Evolutionary conservation across 306 rosid species (phyloP), one percentile per base, ranked within the genome.

Genomic region (Senna siamea): DNA sequence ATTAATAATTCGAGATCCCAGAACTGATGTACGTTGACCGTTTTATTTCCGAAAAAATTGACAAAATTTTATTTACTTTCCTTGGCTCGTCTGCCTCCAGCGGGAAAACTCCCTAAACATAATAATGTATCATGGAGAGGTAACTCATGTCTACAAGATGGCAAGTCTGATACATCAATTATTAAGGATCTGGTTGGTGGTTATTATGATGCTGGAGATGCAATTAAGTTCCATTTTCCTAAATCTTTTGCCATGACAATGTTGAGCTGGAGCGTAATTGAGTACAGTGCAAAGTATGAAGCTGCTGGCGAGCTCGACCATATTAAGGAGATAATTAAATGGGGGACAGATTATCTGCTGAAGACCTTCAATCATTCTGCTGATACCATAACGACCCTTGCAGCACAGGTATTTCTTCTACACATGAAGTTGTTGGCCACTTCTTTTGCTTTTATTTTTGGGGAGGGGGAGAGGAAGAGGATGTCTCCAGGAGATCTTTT

Each of bases 71-170:
- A 23, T 69, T 75, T 40, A 4, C 54, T 7, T 78, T 40, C 17
- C 9, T 38, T 14, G 26, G 9, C 26, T 7, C 58, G 62, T 63
- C 23, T 48, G 15, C 38, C 59, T 69, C 79, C 83, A 95, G 99
- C 98, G 3, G 99, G 99, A 34, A 95, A 90, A 66, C 87, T 95
- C 20, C 99, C 99, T 0, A 92, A 88, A 79, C 99, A 95, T 69
- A 95, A 95, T 70, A 95, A 95, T 69, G 99, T 95, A 22, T 92
- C 99, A 0, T 95, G 99, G 99, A 92, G 99, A 78, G 98, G 98
- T 8, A 95, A 72, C 80, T 95, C 99, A 1, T 78, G 97, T 43
- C 10, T 79, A 11, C 79, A 79, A 17, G 99, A 95, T 67, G 99
- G 99, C 19, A 85, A 84, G 12, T 12, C 76, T 0, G 85, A 47